A percentile compares a stretch with the other conserved stretches of the same genome.
Evolutionary conservation across 2,329 filamentous ascomycete genomes (phyloP).

Genomic region (Scytalidium lignicola): DNA sequence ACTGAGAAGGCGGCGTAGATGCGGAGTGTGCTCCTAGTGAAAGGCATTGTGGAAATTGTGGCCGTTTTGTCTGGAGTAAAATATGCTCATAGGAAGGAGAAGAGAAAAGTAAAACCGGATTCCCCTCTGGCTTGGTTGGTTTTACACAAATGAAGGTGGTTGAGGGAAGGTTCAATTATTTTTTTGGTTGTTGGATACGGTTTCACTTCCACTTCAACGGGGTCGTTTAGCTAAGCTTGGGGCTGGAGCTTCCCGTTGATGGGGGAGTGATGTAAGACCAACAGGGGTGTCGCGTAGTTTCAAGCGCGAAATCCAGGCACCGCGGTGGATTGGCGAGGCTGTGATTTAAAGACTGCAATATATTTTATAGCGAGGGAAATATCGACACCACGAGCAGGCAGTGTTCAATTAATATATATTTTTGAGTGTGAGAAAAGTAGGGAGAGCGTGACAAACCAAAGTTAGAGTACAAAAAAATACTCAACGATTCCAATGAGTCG

Average conservation of each 20-base stretch:
- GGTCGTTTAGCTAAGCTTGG: not conserved
- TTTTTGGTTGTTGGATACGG: not conserved
- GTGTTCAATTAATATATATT: no score
- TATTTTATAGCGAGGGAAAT: not conserved
- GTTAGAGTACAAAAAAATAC: not conserved
- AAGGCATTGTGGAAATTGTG: not conserved
- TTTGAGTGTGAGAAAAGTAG: not conserved
- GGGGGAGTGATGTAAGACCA: not conserved
- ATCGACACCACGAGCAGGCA: not conserved
- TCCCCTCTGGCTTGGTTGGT: no score
- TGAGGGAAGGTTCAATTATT: no score
- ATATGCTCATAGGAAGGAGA: not conserved
- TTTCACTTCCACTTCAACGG: not conserved
- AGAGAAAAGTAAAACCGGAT: not conserved
- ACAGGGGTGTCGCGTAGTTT: not conserved
- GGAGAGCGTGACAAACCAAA: not conserved
- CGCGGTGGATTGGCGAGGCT: not conserved
- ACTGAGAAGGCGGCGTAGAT: slow-evolving; percentile 6
- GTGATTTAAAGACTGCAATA: not conserved
- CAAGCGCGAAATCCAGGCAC: not conserved
- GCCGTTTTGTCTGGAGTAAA: not conserved
- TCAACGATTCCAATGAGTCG: slow-evolving; percentile 55
- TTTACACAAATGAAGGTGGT: no score
- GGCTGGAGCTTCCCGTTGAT: not conserved
- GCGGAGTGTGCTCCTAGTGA: not conserved